Percentiles rank a stretch among this genome's conserved stretches.
Conservation (phyloP, 2,329 filamentous ascomycete genomes). For the Hypoxylon sp. region DNA sequence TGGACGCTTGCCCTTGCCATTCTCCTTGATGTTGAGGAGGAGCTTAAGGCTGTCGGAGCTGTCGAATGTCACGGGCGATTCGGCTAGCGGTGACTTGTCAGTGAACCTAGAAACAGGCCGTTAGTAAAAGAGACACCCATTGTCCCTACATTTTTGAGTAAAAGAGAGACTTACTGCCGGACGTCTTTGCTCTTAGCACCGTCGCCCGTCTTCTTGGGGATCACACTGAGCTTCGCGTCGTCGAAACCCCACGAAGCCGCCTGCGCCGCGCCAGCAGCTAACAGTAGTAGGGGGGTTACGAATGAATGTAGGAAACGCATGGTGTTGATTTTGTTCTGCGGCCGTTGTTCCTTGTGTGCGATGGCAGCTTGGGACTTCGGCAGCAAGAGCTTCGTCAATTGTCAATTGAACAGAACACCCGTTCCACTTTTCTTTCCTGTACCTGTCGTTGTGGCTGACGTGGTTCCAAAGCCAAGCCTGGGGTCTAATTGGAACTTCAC, state of each 20-base stretch:
- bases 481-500: not conserved
- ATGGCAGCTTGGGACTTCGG: constrained; percentile 29
- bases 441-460: constrained; percentile 38
- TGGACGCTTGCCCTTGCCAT: constrained; percentile 81
- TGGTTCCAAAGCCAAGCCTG: constrained; percentile 31
- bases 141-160: no score
- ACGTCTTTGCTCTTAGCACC: constrained; percentile 75
- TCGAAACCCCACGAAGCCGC: constrained; percentile 77
- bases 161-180: constrained; percentile 18
- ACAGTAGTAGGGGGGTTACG: constrained; percentile 58
- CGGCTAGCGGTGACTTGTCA: constrained; percentile 70
- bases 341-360: constrained; percentile 22
- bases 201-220: constrained; percentile 71
- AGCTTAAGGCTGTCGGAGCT: constrained; percentile 82
- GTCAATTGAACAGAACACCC: constrained; percentile 43
- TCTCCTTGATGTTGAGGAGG: constrained; percentile 82
- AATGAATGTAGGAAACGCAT: constrained; percentile 59
- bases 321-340: constrained; percentile 29
- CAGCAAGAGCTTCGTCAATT: constrained; percentile 37
- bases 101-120: constrained; percentile 63
- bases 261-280: constrained; percentile 63
- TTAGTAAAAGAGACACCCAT: constrained; percentile 13
- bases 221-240: constrained; percentile 75
- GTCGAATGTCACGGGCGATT: constrained; percentile 73
- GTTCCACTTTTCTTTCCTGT: constrained; percentile 39